Base-by-base conservation (phyloP, 1,284 basidiomycete species). In the Puccinia polysora region DNA sequence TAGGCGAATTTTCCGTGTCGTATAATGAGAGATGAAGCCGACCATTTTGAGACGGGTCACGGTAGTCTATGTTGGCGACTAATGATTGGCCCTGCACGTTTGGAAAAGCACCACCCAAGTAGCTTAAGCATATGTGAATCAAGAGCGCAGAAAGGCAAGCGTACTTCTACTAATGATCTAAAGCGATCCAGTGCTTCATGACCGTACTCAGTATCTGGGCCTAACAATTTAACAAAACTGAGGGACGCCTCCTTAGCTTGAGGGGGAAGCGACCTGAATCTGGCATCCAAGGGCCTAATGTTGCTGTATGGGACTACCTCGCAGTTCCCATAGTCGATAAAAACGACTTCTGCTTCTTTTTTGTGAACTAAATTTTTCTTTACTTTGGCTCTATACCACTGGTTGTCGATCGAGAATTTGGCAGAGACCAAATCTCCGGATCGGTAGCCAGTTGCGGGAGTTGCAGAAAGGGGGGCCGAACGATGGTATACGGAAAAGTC, bases 381-480 rank as follows among this genome's bases (percentile, higher is more conserved):
- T 75, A 96, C 87, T 81, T 87, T 89, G 50, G 93, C 93, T 70
- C 93, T 89, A 81, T 96, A 97, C 93, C 93, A 97, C 73, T 88
- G 85, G 28, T 90, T 88, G 80, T 96, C 92, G 69, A 81, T 75
- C 23, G 88, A 89, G 80, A 90, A 91, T 79, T 89, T 89, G 8
- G 83, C 93, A 25, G 91, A 91, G 20, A 97, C 90, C 25, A 96
- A 83, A 74, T 97, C 93, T 32, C 93, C 93, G 20, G 84, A 20
- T 40, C 72, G 56, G 25, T 65, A 87, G 1, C 92, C 94, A 3
- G 83, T 81, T 78, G 91, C 94, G 63, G 84, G 85, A 32, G 86
- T 76, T 0, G 88, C 83, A 4, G 84, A 78, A 6, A 84, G 80
- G 4, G 85, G 80, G 20, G 86, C 83, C 45, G 85, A 85, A 62